A percentile compares a stretch with the other conserved stretches of the same genome.
phyloP scores from a whole-genome alignment of 306 rosid genomes.

The Prunus persica region DNA sequence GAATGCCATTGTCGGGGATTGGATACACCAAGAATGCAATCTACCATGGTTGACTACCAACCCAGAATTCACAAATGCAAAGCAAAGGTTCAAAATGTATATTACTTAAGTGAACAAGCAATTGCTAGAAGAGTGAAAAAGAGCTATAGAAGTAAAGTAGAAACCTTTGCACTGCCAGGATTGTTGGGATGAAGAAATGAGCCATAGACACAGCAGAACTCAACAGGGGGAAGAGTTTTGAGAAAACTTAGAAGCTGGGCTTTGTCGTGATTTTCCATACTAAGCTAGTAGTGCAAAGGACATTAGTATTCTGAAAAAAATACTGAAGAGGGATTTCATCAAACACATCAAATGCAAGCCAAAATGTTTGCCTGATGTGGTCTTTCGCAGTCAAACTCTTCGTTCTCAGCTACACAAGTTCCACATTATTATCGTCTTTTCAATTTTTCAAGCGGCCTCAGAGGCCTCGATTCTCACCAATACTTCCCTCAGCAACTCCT shows the following conservation, averaged over 20 bases:
- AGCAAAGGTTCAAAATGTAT: not conserved
- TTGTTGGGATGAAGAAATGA: conserved; percentile 51
- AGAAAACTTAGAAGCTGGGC: conserved; percentile 34
- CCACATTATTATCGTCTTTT: not conserved
- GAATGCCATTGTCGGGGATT: conserved; percentile 80
- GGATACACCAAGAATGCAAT: conserved; percentile 53
- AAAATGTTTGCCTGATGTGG: not conserved
- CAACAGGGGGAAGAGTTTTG: conserved; percentile 44
- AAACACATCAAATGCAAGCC: conserved; percentile 16
- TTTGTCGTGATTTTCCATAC: conserved; percentile 24
- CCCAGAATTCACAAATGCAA: conserved; percentile 13
- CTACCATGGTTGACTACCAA: conserved; percentile 40
- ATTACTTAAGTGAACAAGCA: not conserved
- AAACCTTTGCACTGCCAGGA: conserved; percentile 31
- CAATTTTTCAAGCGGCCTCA: conserved; percentile 34
- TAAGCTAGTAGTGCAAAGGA: not conserved
- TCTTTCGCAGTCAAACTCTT: not conserved
- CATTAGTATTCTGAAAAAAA: not conserved
- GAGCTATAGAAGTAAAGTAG: not conserved
- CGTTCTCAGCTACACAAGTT: not conserved
- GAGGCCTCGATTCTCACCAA: conserved; percentile 67
- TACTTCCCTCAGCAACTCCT: conserved; percentile 87
- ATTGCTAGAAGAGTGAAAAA: not conserved
- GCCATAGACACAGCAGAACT: conserved; percentile 53
- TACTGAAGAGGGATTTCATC: conserved; percentile 19